Evolutionary conservation across 2,329 filamentous ascomycete species (phyloP).

Genomic region (Talaromyces sp.): DNA sequence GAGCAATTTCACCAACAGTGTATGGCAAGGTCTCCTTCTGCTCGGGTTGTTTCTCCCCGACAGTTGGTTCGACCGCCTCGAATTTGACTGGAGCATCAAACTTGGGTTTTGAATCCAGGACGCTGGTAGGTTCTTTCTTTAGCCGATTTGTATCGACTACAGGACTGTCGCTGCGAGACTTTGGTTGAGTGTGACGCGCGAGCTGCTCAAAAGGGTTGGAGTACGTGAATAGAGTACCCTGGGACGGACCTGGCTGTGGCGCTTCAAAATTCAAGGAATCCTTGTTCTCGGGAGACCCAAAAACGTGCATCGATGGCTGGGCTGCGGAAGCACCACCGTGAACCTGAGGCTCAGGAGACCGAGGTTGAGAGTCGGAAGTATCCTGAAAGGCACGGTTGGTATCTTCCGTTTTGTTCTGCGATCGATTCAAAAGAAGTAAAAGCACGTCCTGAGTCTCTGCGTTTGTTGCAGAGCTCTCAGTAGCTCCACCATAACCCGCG

Average conservation of each 20-base stretch:
- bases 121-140: constrained; percentile 15
- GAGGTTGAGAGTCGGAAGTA: constrained; percentile 14
- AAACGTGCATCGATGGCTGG: constrained; percentile 30
- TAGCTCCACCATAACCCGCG: constrained; percentile 18
- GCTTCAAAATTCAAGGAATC: constrained; percentile 35
- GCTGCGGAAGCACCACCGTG: constrained; percentile 17
- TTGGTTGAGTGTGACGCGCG: constrained; percentile 50
- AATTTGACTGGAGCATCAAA: not conserved
- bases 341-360: constrained; percentile 8
- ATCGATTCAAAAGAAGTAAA: constrained; percentile 76
- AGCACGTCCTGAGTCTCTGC: constrained; percentile 76
- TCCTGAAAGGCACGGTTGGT: constrained; percentile 1
- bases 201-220: constrained; percentile 69
- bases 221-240: constrained; percentile 59
- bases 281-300: constrained; percentile 22
- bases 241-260: constrained; percentile 30
- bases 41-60: constrained; percentile 15
- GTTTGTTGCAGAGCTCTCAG: constrained; percentile 17
- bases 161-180: constrained; percentile 38
- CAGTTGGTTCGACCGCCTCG: constrained; percentile 11
- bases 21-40: constrained; percentile 65
- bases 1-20: constrained; percentile 63
- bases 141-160: constrained; percentile 25
- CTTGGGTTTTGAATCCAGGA: not conserved
- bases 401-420: constrained; percentile 37